Conservation (phyloP, 345 rosid genomes). For the Reutealis trisperma region DNA sequence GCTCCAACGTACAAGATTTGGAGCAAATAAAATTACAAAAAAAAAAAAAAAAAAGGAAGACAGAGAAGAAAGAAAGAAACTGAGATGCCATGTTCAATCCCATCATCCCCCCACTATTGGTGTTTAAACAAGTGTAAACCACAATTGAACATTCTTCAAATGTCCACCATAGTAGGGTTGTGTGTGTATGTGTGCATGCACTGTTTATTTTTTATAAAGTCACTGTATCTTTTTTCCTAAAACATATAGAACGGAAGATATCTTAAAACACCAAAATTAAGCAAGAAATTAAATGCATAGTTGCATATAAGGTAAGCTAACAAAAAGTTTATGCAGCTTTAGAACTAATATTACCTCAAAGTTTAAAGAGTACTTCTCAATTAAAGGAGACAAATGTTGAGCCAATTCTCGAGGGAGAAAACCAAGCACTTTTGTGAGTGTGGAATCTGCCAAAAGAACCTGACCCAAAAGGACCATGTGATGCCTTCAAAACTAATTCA, state of each 20-base stretch:
- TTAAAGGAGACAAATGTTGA: constrained; percentile 64
- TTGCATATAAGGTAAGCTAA: neutral
- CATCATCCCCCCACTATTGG: no score
- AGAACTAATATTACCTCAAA: constrained; percentile 60
- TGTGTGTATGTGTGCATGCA: neutral
- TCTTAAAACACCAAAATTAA: neutral
- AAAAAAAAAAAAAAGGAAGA: neutral
- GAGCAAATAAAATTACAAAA: neutral
- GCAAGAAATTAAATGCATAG: neutral
- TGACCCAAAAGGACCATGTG: constrained; percentile 29
- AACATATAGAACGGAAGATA: neutral
- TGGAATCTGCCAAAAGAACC: constrained; percentile 64
- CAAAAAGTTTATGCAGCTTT: neutral
- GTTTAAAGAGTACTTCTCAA: constrained; percentile 50
- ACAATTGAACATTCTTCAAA: neutral
- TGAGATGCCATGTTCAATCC: neutral
- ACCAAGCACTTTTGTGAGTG: constrained; percentile 57
- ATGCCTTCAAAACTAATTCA: neutral
- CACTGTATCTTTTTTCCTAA: no score
- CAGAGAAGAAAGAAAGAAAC: neutral
- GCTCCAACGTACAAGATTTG: neutral
- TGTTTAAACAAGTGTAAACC: no score
- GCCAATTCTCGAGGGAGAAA: constrained; percentile 80
- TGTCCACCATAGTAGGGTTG: neutral
- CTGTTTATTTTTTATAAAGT: no score